Conservation (phyloP, 2,329 filamentous ascomycete species). For the Hypoxylon sp. region DNA sequence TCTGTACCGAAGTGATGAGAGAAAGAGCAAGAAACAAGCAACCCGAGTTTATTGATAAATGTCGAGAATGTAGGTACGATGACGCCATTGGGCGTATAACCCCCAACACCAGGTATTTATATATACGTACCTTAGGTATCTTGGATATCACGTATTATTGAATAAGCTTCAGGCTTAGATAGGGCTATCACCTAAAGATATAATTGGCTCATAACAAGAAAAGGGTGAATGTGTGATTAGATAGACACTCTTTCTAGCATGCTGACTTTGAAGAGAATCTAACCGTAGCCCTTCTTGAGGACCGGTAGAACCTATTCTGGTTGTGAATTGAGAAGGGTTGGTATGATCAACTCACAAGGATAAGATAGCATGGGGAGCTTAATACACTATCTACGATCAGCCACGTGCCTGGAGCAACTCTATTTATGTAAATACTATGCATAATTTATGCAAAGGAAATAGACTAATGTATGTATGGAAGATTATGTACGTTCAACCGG, state of each 20-base stretch:
- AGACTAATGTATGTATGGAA: too few species aligned
- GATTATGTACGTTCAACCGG: too few species aligned
- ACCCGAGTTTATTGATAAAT: neutral
- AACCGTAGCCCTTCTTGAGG: neutral
- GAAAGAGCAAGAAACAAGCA: conserved; percentile 3
- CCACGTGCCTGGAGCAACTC: too few species aligned
- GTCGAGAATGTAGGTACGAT: conserved; percentile 19
- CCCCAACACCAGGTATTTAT: neutral
- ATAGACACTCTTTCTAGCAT: too few species aligned
- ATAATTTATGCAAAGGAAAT: too few species aligned
- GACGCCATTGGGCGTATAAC: conserved; percentile 32
- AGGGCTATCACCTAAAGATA: neutral
- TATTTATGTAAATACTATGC: too few species aligned
- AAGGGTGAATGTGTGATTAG: neutral
- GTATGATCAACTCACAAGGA: neutral
- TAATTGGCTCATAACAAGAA: neutral
- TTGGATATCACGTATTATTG: neutral
- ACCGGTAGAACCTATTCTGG: neutral
- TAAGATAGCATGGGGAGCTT: neutral
- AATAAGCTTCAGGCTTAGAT: neutral
- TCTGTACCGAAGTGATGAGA: neutral
- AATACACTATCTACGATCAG: too few species aligned
- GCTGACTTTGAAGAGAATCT: too few species aligned
- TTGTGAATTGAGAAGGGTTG: neutral
- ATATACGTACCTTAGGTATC: neutral